Evolutionary conservation across 2,329 filamentous ascomycete genomes (phyloP), one percentile per base, ranked within the genome.

Genomic region (Epichloe coenophiala): DNA sequence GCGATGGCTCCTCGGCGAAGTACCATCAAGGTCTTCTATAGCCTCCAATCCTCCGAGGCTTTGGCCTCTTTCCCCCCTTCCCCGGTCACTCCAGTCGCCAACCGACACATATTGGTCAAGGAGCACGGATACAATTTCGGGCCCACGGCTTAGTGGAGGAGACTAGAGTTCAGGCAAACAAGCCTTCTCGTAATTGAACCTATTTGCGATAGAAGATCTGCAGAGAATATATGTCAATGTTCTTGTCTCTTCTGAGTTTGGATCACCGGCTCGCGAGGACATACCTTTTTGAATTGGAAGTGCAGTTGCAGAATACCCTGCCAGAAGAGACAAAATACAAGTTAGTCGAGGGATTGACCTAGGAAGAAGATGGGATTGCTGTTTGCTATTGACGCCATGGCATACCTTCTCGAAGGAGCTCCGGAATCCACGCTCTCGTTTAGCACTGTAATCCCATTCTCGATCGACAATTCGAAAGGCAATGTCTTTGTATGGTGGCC

Each of bases 361-460:
- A 44, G 48, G 35, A 49, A 49, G 54, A 54, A 51, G 53, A 54
- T 47, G 50, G 52, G 52, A 48, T 48, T n/a, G 21, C 11, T 33
- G 39, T 36, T 48, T 53, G 53, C 48, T 48, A 56, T 21, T 36
- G 51, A 53, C 45, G 47, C 51, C 21, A 23, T 41, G 37, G 70
- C 79, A 57, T 80, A 93, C 88, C 83, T 95, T 96, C 69, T 98
- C 93, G 67, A 97, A 98, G 56, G 86, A 95, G 68, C 90, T 96
- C 65, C 81, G 90, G 70, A 97, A 98, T 1, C 93, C 94, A 53
- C 93, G 80, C 60, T 98, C 93, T 60, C 84, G 80, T 70, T 96
- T 97, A 3, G 91, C 88, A 65, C 88, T 95, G 65, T 96, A 98
- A 67, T 98, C 93, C 93, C 93, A 98, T 68, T 98, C 93, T 56